phyloP scores from a whole-genome alignment of 208 protist genomes.

The Trypanosoma grayi region DNA sequence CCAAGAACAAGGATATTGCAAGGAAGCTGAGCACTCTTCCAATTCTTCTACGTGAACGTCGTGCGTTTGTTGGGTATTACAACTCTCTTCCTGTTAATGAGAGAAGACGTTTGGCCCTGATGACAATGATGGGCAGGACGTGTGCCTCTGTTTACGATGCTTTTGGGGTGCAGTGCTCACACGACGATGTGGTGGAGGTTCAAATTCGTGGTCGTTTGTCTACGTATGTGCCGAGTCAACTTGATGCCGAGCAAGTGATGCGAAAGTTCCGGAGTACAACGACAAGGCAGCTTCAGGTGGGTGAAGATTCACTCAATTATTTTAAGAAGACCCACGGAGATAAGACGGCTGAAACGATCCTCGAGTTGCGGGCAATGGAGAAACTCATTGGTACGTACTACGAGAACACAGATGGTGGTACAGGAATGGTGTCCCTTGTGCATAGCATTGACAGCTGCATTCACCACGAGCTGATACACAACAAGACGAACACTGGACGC shows the following conservation, averaged over 20 bases:
- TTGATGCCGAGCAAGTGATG: constrained; percentile 86
- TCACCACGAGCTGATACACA: constrained; percentile 93
- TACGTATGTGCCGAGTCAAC: constrained; percentile 68
- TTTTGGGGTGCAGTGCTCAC: constrained; percentile 74
- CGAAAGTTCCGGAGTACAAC: constrained; percentile 70
- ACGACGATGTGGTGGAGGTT: constrained; percentile 82
- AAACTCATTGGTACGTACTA: constrained; percentile 93
- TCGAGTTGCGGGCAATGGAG: constrained; percentile 84
- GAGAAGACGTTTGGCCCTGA: constrained; percentile 73
- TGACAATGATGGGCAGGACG: constrained; percentile 75
- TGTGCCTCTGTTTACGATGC: constrained; percentile 68
- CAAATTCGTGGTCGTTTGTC: constrained; percentile 66
- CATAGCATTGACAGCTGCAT: constrained; percentile 88
- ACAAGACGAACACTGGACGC: constrained; percentile 89
- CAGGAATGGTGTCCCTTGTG: constrained; percentile 91
- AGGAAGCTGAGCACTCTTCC: constrained; percentile 49
- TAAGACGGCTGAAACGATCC: constrained; percentile 65
- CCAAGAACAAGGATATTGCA: constrained; percentile 35
- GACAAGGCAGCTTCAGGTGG: constrained; percentile 86
- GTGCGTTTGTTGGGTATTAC: constrained; percentile 84
- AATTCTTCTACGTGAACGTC: constrained; percentile 75
- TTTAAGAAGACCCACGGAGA: constrained; percentile 85
- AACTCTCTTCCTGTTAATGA: constrained; percentile 67
- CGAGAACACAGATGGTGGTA: constrained; percentile 87
- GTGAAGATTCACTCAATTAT: constrained; percentile 84